Evolutionary conservation across 805 yeast species (phyloP).

Genomic region (Hanseniaspora clermontiae): DNA sequence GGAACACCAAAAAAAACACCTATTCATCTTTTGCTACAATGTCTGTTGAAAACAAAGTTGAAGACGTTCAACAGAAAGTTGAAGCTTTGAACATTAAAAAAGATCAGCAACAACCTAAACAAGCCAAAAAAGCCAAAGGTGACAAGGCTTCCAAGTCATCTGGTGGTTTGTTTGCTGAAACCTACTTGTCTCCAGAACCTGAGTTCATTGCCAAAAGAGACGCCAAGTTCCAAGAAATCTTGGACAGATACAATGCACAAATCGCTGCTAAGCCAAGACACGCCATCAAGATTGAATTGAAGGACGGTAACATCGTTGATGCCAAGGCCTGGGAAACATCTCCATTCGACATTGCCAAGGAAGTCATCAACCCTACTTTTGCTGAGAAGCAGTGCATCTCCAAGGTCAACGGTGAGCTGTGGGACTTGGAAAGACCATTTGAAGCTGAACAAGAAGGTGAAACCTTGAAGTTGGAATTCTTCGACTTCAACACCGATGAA

Average conservation of each 20-base stretch:
- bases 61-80: conserved; percentile 31
- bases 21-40: not conserved
- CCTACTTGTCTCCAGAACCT: conserved; percentile 66
- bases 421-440: conserved; percentile 93
- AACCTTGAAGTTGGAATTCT: conserved; percentile 47
- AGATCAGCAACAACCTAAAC: conserved; percentile 21
- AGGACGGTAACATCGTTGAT: conserved; percentile 69
- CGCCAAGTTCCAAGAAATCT: conserved; percentile 64
- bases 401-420: conserved; percentile 75
- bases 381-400: conserved; percentile 82
- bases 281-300: conserved; percentile 66
- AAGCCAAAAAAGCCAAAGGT: conserved; percentile 34
- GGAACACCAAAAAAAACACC: too few species aligned
- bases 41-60: conserved; percentile 19
- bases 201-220: conserved; percentile 69
- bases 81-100: conserved; percentile 28
- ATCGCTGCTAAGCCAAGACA: conserved; percentile 49
- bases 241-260: conserved; percentile 62
- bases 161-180: conserved; percentile 14
- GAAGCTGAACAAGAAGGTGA: conserved; percentile 46
- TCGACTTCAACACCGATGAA: conserved; percentile 86
- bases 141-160: conserved; percentile 26
- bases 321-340: conserved; percentile 83
- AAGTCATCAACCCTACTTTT: conserved; percentile 66
- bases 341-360: conserved; percentile 74